A percentile compares a stretch with the other conserved stretches of the same genome.
phyloP scores from a whole-genome alignment of 306 rosid species.

The Rubus idaeus region DNA sequence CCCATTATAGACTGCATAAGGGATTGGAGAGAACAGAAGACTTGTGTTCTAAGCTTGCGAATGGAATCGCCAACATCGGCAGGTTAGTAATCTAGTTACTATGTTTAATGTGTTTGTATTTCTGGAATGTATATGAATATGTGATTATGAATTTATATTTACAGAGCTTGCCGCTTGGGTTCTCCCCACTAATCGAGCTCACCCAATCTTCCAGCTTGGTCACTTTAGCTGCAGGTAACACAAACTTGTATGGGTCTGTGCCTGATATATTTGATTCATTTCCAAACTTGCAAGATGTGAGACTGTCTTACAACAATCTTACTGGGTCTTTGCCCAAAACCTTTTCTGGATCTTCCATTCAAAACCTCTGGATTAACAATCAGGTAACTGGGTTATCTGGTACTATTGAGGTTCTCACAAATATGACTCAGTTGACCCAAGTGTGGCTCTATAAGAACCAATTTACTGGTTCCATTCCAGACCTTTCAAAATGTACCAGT shows the following conservation, averaged over 20 bases:
- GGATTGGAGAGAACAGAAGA: too few relatives aligned
- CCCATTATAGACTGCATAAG: too few relatives aligned
- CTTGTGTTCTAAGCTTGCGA: too few relatives aligned
- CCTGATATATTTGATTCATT: conserved; percentile 62
- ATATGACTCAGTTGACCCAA: conserved; percentile 57
- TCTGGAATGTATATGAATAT: too few relatives aligned
- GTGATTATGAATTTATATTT: too few relatives aligned
- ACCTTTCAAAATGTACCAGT: conserved; percentile 43
- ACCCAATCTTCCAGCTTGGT: conserved; percentile 37
- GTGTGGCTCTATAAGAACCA: conserved; percentile 74
- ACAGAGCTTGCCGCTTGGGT: conserved; percentile 48
- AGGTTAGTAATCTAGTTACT: too few relatives aligned
- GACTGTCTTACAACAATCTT: conserved; percentile 77
- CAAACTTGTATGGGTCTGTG: conserved; percentile 42
- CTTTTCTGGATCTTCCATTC: conserved; percentile 48
- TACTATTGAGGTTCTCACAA: conserved; percentile 43
- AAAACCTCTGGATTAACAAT: conserved; percentile 70
- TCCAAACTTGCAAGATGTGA: conserved; percentile 38
- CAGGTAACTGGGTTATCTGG: conserved; percentile 64
- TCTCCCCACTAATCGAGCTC: conserved; percentile 53
- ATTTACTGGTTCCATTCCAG: conserved; percentile 66
- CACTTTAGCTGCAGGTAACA: conserved; percentile 36
- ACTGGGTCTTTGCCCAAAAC: conserved; percentile 60
- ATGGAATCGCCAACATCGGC: too few relatives aligned
- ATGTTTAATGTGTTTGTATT: too few relatives aligned